phyloP scores from a whole-genome alignment of 371 early-diverging fungal species.

The Mortierella sp. region DNA sequence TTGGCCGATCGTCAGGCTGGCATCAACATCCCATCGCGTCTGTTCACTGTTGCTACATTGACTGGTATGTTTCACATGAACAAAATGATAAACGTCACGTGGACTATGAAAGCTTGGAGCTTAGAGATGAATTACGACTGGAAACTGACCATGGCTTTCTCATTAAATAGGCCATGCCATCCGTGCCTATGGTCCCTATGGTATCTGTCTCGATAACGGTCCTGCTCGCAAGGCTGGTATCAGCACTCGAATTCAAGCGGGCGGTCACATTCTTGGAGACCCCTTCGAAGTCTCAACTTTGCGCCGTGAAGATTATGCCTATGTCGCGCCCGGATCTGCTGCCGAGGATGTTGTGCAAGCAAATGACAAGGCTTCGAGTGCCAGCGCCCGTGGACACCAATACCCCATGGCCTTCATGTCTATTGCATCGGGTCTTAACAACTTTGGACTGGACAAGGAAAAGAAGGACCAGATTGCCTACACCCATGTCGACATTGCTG shows the following conservation, averaged over 20 bases:
- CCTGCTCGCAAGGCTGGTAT: constrained; percentile 77
- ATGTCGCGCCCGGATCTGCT: constrained; percentile 69
- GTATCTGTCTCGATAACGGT: constrained; percentile 84
- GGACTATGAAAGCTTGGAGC: background rate
- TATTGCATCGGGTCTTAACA: constrained; percentile 81
- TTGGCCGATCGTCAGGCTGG: constrained; percentile 66
- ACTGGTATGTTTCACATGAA: constrained; percentile 58
- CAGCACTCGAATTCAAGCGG: constrained; percentile 72
- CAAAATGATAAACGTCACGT: background rate
- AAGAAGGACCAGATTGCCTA: constrained; percentile 75
- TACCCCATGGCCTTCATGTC: constrained; percentile 91
- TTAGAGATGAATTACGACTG: background rate
- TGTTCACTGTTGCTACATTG: constrained; percentile 90
- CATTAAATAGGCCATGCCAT: constrained; percentile 77
- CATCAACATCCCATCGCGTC: constrained; percentile 62
- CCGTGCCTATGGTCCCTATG: constrained; percentile 84
- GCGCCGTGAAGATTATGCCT: constrained; percentile 84
- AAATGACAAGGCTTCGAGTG: constrained; percentile 78
- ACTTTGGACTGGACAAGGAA: constrained; percentile 77
- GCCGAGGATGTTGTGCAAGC: constrained; percentile 88
- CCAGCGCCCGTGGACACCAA: constrained; percentile 88
- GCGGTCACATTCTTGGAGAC: constrained; percentile 83
- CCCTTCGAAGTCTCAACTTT: constrained; percentile 88
- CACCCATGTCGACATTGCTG: constrained; percentile 91
- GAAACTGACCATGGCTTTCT: background rate